Conservation (phyloP, 164 flowering plant species). For the Malania oleifera region DNA sequence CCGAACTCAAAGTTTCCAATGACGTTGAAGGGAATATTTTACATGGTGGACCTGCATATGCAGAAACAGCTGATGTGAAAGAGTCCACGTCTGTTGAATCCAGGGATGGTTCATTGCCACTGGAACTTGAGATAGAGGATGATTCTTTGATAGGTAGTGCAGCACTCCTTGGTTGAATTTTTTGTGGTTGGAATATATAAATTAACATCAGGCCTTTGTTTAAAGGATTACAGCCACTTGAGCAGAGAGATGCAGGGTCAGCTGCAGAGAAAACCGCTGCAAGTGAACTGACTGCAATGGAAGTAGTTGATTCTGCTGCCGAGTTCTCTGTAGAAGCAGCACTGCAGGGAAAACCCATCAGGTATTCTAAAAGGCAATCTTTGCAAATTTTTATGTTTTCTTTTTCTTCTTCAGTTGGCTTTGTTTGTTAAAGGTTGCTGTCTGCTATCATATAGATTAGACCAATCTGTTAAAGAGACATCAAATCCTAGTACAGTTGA, state of each 20-base stretch:
- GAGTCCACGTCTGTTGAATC: background rate
- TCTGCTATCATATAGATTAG: constrained; percentile 38
- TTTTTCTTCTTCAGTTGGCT: background rate
- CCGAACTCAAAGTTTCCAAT: background rate
- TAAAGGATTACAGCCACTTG: constrained; percentile 53
- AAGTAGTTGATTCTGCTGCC: constrained; percentile 13
- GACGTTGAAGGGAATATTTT: constrained; percentile 9
- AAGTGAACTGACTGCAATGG: constrained; percentile 17
- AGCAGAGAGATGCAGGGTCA: constrained; percentile 16
- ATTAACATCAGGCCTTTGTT: constrained; percentile 23
- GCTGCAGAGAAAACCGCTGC: constrained; percentile 16
- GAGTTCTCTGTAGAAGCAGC: constrained; percentile 25
- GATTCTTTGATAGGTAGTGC: constrained; percentile 31
- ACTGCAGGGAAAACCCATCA: constrained; percentile 45
- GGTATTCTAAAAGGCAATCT: constrained; percentile 27
- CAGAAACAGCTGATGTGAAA: background rate
- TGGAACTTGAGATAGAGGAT: constrained; percentile 14
- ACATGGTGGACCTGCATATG: background rate
- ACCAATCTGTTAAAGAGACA: constrained; percentile 27
- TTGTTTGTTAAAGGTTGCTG: constrained; percentile 5
- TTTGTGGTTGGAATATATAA: background rate
- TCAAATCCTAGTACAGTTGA: constrained; percentile 17
- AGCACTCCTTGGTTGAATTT: background rate
- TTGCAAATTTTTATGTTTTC: background rate
- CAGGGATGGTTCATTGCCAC: constrained; percentile 8